Base-by-base conservation (phyloP, 768 basidiomycete genomes). In the Leccinum pellstonianum region DNA sequence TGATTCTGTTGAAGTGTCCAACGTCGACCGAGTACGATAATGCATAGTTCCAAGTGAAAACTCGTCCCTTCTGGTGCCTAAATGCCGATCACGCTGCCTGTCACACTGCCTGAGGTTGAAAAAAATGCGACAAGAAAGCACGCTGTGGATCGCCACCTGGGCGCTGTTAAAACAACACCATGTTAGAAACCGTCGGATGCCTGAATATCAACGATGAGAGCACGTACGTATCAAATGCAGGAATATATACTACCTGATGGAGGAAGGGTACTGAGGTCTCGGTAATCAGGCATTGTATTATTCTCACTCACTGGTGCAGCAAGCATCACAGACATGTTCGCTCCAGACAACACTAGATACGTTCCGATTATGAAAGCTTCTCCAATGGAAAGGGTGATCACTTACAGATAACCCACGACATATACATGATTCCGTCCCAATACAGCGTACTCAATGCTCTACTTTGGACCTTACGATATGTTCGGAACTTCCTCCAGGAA, bases 361-460 rank as follows among this genome's bases (percentile, higher is more conserved):
- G 19, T 55, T 55, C 17, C 14, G 7, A 52, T 62, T 54, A 55
- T 7, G 31, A 11, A 25, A 55, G 17, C 3, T 12, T 19, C 12
- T n/a, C 17, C 10, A 9, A 25, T 8, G 6, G 6, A 8, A 19
- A 55, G 4, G 7, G 5, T 21, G 14, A 8, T 35, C 12, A 2
- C 64, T 51, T n/a, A 72, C 69, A 1, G 17, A 69, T 72, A 11
- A 66, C 43, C 46, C 66, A 60, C 43, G 54, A 58, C 68, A 70
- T 70, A 15, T 72, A 70, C 57, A 62, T 25, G 33, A 72, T 69
- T 10, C 69, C 70, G 3, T 68, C 70, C 70, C 67, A 65, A 47
- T 70, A 70, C 3, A 70, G 46, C 9, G 66, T 71, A 46, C 55
- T 66, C 52, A 72, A 37, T 4, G 62, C 21, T 35, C 55, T 60